Evolutionary conservation across 2,329 filamentous ascomycete genomes (phyloP).

Genomic region (Camptophora hylomeconis): DNA sequence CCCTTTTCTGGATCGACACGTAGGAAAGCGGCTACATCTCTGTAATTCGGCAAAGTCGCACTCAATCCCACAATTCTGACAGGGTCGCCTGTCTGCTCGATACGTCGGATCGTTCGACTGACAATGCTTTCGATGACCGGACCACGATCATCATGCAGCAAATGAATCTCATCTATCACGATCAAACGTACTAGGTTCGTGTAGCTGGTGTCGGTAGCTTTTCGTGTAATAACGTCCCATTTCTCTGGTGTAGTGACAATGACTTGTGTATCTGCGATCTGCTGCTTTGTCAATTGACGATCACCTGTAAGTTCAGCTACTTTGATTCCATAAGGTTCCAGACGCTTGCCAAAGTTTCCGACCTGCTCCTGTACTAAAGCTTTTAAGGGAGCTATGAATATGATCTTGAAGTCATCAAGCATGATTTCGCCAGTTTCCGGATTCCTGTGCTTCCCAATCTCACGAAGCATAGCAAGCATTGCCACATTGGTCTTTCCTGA

Average conservation of each 20-base stretch:
- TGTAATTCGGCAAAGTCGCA: conserved; percentile 91
- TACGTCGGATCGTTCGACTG: conserved; percentile 79
- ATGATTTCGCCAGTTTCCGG: conserved; percentile 84
- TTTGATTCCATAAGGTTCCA: conserved; percentile 80
- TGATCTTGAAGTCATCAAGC: conserved; percentile 93
- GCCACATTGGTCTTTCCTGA: conserved; percentile 98
- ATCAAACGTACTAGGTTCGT: conserved; percentile 92
- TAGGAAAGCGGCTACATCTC: conserved; percentile 88
- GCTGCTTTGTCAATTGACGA: conserved; percentile 93
- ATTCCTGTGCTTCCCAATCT: conserved; percentile 91
- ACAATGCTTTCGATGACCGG: conserved; percentile 96
- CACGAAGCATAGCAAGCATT: conserved; percentile 90
- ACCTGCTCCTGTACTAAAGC: conserved; percentile 96
- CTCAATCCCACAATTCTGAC: conserved; percentile 86
- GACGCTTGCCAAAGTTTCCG: conserved; percentile 84
- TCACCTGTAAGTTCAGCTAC: conserved; percentile 96
- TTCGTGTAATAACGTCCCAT: conserved; percentile 97
- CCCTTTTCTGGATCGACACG: conserved; percentile 76
- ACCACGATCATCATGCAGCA: conserved; percentile 93
- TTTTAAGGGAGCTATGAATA: conserved; percentile 93
- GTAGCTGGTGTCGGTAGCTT: conserved; percentile 92
- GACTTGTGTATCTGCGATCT: conserved; percentile 93
- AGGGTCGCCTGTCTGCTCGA: conserved; percentile 85
- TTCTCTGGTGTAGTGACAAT: conserved; percentile 98
- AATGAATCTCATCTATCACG: conserved; percentile 95